Conservation (phyloP, 306 rosid species). For the Sechiopsis laciniata region DNA sequence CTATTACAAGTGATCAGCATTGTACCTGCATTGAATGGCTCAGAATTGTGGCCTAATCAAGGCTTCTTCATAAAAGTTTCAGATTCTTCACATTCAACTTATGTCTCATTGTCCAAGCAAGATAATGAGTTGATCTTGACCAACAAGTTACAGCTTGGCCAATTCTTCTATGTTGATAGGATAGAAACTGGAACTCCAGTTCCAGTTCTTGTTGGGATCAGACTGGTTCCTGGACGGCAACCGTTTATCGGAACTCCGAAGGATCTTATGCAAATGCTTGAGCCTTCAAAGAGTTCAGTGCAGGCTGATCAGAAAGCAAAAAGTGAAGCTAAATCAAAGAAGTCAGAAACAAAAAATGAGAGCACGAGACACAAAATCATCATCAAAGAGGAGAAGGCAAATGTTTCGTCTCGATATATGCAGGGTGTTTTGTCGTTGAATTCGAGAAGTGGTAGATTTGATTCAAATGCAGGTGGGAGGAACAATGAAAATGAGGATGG, state of each 20-base stretch:
- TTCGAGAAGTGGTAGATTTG: conserved; percentile 36
- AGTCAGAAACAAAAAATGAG: conserved; percentile 44
- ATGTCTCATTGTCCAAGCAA: conserved; percentile 65
- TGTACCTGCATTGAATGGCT: conserved; percentile 78
- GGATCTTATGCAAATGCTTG: conserved; percentile 87
- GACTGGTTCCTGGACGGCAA: conserved; percentile 74
- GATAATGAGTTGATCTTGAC: conserved; percentile 80
- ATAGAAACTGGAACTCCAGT: conserved; percentile 66
- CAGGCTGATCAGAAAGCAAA: conserved; percentile 32
- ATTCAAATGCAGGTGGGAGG: conserved; percentile 39
- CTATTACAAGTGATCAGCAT: conserved; percentile 85
- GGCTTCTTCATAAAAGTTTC: conserved; percentile 90
- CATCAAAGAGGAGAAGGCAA: conserved; percentile 72
- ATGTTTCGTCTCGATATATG: conserved; percentile 85
- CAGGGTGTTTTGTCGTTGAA: conserved; percentile 52
- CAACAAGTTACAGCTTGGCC: conserved; percentile 82
- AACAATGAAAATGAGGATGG: conserved; percentile 50
- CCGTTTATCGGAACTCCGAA: conserved; percentile 78
- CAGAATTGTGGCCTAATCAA: conserved; percentile 81
- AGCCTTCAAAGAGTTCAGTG: conserved; percentile 41
- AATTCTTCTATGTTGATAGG: conserved; percentile 72
- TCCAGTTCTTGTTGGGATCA: conserved; percentile 63
- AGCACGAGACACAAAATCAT: conserved; percentile 52
- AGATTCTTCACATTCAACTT: conserved; percentile 84
- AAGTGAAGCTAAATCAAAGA: conserved; percentile 28